These are phyloP conservation scores for Rhinocladiella mackenziei DNA, from an alignment of 2,329 filamentous ascomycete genomes.

Conservation along the genomic window DNA sequence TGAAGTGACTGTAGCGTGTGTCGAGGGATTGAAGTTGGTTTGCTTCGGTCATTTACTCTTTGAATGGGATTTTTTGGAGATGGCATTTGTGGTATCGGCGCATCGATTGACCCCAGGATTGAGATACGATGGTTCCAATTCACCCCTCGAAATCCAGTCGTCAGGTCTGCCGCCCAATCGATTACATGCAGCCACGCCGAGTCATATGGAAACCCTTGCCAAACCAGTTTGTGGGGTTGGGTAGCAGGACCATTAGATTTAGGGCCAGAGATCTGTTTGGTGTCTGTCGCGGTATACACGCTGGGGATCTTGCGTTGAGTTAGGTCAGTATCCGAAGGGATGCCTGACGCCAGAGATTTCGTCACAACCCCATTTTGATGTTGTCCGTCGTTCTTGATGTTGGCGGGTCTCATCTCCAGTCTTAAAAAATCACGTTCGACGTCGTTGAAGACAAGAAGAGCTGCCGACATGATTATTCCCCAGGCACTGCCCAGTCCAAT, in stretches of 20 bases:
- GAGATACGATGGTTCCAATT: conserved; percentile 58
- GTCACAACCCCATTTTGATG: conserved; percentile 4
- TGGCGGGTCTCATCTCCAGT: conserved; percentile 44
- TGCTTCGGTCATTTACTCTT: conserved; percentile 11
- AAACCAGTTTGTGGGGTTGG: conserved; percentile 19
- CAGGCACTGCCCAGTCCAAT: conserved; percentile 53
- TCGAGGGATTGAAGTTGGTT: conserved; percentile 17
- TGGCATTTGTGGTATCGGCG: conserved; percentile 30
- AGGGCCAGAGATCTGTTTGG: conserved; percentile 7
- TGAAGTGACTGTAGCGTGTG: conserved; percentile 13
- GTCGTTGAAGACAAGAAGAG: conserved; percentile 54
- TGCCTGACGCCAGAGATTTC: not conserved
- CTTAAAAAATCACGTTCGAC: conserved; percentile 53
- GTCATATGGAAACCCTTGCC: conserved; percentile 35
- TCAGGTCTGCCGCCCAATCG: conserved; percentile 56
- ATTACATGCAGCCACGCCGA: conserved; percentile 54
- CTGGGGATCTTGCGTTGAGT: conserved; percentile 9
- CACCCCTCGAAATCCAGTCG: conserved; percentile 56
- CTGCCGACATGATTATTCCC: conserved; percentile 51
- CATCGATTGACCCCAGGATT: conserved; percentile 40
- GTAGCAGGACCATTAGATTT: conserved; percentile 4
- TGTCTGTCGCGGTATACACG: conserved; percentile 6
- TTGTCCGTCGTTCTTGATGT: conserved; percentile 11
- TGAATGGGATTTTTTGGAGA: conserved; percentile 26
- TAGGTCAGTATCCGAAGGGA: conserved; percentile 1